A percentile compares a stretch with the other conserved stretches of the same genome.
Evolutionary conservation across 495 filamentous ascomycete genomes (phyloP).

Genomic region (Podospora australis): DNA sequence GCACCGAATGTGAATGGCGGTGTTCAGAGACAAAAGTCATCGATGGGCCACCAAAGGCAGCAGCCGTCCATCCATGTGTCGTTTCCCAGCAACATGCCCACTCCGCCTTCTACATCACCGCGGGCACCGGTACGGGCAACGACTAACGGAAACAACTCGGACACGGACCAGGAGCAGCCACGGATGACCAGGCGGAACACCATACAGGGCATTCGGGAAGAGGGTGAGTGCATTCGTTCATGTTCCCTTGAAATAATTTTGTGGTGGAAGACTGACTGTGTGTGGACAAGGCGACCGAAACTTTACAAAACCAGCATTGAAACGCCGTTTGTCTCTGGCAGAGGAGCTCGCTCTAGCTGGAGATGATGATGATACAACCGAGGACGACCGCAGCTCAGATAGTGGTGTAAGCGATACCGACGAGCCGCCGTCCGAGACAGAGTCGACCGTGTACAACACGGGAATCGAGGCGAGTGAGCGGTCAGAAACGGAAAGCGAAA

Average conservation of each 20-base stretch:
- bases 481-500: neutral
- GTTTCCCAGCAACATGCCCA: neutral
- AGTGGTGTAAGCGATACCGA: neutral
- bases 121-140: neutral
- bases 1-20: neutral
- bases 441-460: too few species aligned
- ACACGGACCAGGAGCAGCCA: neutral
- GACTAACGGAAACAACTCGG: neutral
- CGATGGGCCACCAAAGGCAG: neutral
- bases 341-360: conserved; percentile 17
- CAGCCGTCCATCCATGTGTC: conserved; percentile 1
- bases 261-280: neutral
- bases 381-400: conserved; percentile 6
- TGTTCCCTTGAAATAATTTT: neutral
- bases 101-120: neutral
- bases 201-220: conserved; percentile 12
- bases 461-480: neutral
- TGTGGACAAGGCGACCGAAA: neutral
- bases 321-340: conserved; percentile 13
- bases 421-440: neutral
- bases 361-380: conserved; percentile 11
- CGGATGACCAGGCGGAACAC: conserved; percentile 8
- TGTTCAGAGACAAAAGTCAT: neutral
- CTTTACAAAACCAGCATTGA: neutral
- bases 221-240: conserved; percentile 4